A percentile compares a stretch with the other conserved stretches of the same genome.
These are phyloP conservation scores for Neophaeococcomyces mojaviensis DNA, from an alignment of 2,329 filamentous ascomycete genomes.

Conservation along the genomic window DNA sequence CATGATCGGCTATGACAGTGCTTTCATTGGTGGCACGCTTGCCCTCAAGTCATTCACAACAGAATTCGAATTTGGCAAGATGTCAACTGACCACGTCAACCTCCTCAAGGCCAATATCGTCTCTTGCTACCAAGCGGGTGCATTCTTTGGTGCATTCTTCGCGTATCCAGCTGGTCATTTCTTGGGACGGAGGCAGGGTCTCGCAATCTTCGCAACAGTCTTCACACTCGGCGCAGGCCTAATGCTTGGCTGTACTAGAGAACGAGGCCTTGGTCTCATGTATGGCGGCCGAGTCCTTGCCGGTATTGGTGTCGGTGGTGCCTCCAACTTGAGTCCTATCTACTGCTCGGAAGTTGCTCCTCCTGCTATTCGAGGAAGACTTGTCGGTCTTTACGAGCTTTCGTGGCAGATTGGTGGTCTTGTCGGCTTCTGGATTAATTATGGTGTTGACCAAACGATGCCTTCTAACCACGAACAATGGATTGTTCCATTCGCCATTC, in stretches of 20 bases:
- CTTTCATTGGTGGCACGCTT: conserved; percentile 72
- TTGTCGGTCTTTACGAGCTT: conserved; percentile 53
- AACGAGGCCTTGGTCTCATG: conserved; percentile 55
- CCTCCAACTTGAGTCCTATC: conserved; percentile 52
- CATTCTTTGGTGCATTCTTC: conserved; percentile 70
- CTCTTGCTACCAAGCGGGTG: conserved; percentile 72
- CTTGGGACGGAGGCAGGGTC: conserved; percentile 57
- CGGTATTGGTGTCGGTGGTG: conserved; percentile 50
- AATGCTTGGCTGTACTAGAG: conserved; percentile 59
- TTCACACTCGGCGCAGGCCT: conserved; percentile 66
- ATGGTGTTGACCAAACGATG: conserved; percentile 44
- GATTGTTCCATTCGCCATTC: conserved; percentile 37
- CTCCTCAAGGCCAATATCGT: conserved; percentile 68
- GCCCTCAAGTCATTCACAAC: conserved; percentile 60
- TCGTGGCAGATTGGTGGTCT: conserved; percentile 48
- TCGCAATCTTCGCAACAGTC: conserved; percentile 53
- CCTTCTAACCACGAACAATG: conserved; percentile 31
- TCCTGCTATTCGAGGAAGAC: conserved; percentile 50
- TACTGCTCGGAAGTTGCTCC: conserved; percentile 54
- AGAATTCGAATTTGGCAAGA: conserved; percentile 58
- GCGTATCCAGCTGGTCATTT: conserved; percentile 61
- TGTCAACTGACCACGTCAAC: conserved; percentile 43
- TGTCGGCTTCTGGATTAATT: conserved; percentile 49
- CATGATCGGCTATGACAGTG: conserved; percentile 59
- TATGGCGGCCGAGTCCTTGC: conserved; percentile 52